A percentile compares a stretch with the other conserved stretches of the same genome.
Conservation (phyloP, 306 rosid species). For the Cucurbita ficifolia region DNA sequence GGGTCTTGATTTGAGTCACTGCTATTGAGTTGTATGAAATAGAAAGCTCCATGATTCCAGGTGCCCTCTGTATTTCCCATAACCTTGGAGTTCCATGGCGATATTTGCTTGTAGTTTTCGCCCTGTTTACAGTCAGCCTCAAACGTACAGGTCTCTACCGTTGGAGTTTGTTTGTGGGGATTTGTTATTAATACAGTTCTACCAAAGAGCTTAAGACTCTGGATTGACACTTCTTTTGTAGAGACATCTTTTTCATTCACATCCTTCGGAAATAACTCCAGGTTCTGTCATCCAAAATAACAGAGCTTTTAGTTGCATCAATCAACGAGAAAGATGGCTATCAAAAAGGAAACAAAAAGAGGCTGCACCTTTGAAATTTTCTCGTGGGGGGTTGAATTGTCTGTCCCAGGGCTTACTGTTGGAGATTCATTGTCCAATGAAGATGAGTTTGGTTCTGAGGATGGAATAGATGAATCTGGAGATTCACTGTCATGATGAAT, state of each 20-base stretch:
- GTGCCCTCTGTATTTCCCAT: background rate
- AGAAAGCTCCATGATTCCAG: constrained; percentile 12
- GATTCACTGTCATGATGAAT: constrained; percentile 32
- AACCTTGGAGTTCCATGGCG: background rate
- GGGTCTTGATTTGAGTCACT: constrained; percentile 17
- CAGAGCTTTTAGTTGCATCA: background rate
- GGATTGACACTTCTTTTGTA: constrained; percentile 22
- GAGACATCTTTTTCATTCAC: constrained; percentile 16
- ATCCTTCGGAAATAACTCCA: constrained; percentile 20
- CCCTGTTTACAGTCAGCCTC: background rate
- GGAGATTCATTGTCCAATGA: constrained; percentile 25
- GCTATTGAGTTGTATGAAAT: constrained; percentile 17
- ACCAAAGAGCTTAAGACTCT: constrained; percentile 66
- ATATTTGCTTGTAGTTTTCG: background rate
- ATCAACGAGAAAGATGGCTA: background rate
- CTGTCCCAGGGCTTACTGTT: constrained; percentile 11
- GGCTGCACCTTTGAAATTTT: constrained; percentile 34
- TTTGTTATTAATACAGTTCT: constrained; percentile 36
- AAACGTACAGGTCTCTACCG: background rate
- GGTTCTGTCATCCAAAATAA: constrained; percentile 28
- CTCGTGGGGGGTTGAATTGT: constrained; percentile 11
- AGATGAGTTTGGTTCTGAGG: constrained; percentile 22
- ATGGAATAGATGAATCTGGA: constrained; percentile 31
- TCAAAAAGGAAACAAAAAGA: constrained; percentile 1
- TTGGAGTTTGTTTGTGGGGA: constrained; percentile 8